Base-by-base conservation (phyloP, 306 rosid species). In the Cicer yamashitae region DNA sequence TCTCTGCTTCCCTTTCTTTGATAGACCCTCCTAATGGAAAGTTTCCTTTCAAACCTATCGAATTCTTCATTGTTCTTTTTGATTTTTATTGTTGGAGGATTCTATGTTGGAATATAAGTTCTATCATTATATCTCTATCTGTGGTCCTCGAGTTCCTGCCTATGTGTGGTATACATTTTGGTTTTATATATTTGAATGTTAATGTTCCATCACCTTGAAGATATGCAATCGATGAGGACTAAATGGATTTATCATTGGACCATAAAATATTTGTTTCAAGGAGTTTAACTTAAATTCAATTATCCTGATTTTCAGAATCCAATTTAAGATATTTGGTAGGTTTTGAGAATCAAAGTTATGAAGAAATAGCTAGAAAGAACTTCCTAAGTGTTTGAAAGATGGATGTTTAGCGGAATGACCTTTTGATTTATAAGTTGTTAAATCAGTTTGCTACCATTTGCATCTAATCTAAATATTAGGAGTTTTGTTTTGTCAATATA, bases 341-440 rank as follows among this genome's bases (percentile, higher is more conserved):
- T 56, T 52, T 66, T 20, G 48, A 40, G 44, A 70, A 41, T 69
- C 6, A 5, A 51, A 13, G 22, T 69, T 25, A 59, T 56, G 66
- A 67, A 70, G 65, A 40, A 64, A 52, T 76, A 44, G 30, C 77
- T 47, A 65, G 43, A 56, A 71, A 65, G 47, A 56, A 41, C 56
- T 63, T 65, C 46, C 38, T 3, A 52, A 70, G 74, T 61, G 61
- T n/a, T 65, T 62, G 18, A 45, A 46, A 46, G 22, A 43, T 17
- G 62, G 38, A 60, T 61, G 73, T 30, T 7, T 22, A 56, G 18
- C 30, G 6, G 57, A 46, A 70, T 61, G 47, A 18, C 38, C 68
- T 64, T 10, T 20, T 58, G 54, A 77, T 57, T 63, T 76, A 45
- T 71, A 41, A 47, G 74, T 63, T 65, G 39, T 51, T 51, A 53